Evolutionary conservation across 2,329 filamentous ascomycete species (phyloP).

Genomic region (Cercospora beticola): DNA sequence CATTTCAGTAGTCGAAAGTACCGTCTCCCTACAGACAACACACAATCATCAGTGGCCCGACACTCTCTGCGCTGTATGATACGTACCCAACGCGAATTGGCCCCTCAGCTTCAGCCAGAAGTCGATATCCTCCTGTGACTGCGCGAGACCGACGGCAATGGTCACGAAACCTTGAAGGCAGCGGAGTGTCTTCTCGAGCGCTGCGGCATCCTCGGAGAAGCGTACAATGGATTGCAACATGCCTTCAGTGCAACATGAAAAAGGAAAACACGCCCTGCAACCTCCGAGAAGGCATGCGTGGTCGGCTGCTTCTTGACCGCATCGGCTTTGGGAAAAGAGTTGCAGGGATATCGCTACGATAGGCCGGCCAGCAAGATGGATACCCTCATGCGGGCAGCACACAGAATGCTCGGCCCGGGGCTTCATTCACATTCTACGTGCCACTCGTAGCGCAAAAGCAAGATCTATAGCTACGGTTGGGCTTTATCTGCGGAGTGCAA

Average conservation of each 20-base stretch:
- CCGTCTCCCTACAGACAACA: constrained; percentile 50
- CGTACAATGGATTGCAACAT: constrained; percentile 22
- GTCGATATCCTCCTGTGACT: constrained; percentile 33
- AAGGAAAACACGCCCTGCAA: not conserved
- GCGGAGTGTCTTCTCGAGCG: constrained; percentile 62
- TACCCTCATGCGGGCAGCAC: not conserved
- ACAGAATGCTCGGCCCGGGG: not conserved
- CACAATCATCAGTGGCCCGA: constrained; percentile 6
- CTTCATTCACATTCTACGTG: not conserved
- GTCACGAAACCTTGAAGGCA: constrained; percentile 50
- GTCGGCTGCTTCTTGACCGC: not conserved
- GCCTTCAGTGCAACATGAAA: not conserved
- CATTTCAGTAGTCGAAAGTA: constrained; percentile 68
- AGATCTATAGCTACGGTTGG: not conserved
- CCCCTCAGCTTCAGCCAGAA: constrained; percentile 41
- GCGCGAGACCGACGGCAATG: constrained; percentile 41
- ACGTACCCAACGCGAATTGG: constrained; percentile 47
- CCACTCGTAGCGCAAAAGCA: not conserved
- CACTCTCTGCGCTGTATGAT: not conserved
- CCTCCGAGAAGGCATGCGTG: not conserved
- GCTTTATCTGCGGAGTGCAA: not conserved
- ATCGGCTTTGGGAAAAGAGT: constrained; percentile 3
- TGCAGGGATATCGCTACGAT: constrained; percentile 1
- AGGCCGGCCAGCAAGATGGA: not conserved
- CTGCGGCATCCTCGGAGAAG: constrained; percentile 46